phyloP scores from a whole-genome alignment of 768 basidiomycete genomes.

The Phanerochaete carnosa region DNA sequence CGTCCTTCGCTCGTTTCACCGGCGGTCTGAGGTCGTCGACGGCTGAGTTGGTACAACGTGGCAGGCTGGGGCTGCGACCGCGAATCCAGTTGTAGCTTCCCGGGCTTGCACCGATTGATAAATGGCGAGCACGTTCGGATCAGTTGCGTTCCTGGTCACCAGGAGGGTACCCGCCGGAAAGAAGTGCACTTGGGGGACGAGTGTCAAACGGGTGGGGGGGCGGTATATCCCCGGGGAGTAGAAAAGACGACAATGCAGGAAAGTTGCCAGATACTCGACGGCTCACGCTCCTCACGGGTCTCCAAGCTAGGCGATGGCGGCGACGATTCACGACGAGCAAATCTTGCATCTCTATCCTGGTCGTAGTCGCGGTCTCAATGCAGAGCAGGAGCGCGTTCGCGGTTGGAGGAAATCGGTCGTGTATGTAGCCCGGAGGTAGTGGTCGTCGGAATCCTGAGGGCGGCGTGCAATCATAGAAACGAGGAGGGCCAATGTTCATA shows the following conservation, averaged over 20 bases:
- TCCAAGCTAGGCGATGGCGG: conserved; percentile 23
- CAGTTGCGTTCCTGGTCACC: conserved; percentile 21
- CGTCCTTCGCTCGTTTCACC: conserved; percentile 25
- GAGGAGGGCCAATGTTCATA: conserved; percentile 23
- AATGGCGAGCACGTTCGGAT: conserved; percentile 20
- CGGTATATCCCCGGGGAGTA: background rate
- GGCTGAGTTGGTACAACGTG: conserved; percentile 6
- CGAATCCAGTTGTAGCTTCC: conserved; percentile 21
- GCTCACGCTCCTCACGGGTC: conserved; percentile 28
- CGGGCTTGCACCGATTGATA: conserved; percentile 11
- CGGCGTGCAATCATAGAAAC: conserved; percentile 10
- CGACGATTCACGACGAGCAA: conserved; percentile 17
- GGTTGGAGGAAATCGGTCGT: conserved; percentile 12
- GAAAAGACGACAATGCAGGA: conserved; percentile 6
- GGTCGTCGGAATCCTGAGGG: conserved; percentile 20
- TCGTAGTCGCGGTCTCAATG: conserved; percentile 17
- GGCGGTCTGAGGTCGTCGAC: conserved; percentile 25
- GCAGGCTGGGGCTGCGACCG: conserved; percentile 25
- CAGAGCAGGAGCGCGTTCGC: conserved; percentile 16
- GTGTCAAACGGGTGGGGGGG: conserved; percentile 19
- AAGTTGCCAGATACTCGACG: conserved; percentile 18
- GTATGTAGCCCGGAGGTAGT: conserved; percentile 14
- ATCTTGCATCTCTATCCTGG: conserved; percentile 13
- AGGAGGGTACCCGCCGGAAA: conserved; percentile 18
- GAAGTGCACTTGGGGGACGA: conserved; percentile 22